These are phyloP conservation scores for Neckera pumila DNA, from an alignment of 225 moss, liverwort and hornwort species.

Conservation along the genomic window DNA sequence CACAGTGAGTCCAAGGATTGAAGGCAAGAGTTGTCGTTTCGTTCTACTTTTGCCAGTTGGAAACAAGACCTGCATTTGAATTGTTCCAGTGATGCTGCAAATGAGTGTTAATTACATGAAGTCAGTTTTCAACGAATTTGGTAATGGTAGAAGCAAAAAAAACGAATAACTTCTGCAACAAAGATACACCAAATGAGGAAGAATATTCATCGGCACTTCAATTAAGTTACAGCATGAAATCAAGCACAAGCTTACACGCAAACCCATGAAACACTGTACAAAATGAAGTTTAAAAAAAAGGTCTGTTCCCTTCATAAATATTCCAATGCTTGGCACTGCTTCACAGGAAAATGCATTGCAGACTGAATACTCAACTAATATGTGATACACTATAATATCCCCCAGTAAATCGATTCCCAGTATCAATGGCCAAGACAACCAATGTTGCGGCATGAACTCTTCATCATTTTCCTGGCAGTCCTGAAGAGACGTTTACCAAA, in stretches of 20 bases:
- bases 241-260: neutral
- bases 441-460: neutral
- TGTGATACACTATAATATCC: neutral
- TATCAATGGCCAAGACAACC: neutral
- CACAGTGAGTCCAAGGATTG: too few species aligned
- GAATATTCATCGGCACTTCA: too few species aligned
- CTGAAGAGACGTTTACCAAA: neutral
- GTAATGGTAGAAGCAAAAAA: neutral
- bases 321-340: constrained; percentile 7
- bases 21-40: too few species aligned
- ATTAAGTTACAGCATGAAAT: neutral
- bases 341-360: constrained; percentile 17
- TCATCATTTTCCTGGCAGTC: neutral
- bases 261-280: neutral
- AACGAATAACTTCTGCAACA: neutral
- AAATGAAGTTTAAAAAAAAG: neutral
- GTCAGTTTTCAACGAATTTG: neutral
- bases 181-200: neutral
- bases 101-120: neutral
- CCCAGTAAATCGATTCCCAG: neutral
- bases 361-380: neutral
- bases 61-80: neutral
- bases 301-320: neutral
- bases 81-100: neutral
- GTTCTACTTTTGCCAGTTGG: neutral